phyloP scores from a whole-genome alignment of 202 grass and related monocot genomes.

The Hordeum pubiflorum region DNA sequence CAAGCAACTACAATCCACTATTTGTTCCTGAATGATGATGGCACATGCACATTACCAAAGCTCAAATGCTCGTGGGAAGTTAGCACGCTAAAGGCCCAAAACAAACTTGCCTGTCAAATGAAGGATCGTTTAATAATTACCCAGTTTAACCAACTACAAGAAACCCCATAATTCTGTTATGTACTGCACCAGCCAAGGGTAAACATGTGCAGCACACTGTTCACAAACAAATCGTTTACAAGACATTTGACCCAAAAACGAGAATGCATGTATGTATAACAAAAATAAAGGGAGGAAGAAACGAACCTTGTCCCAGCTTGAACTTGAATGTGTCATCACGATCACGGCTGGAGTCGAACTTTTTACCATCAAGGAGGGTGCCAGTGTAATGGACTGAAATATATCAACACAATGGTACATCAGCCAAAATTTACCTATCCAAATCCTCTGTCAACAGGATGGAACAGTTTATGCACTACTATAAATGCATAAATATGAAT shows the following conservation, averaged over 20 bases:
- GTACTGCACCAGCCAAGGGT: neutral
- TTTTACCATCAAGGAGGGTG: slow-evolving; percentile 62
- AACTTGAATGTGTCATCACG: slow-evolving; percentile 63
- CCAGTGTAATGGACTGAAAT: slow-evolving; percentile 81
- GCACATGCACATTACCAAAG: neutral
- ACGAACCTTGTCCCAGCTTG: slow-evolving; percentile 64
- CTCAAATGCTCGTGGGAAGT: too few species aligned
- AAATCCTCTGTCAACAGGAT: neutral
- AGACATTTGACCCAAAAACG: neutral
- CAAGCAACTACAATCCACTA: neutral
- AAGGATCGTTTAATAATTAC: neutral
- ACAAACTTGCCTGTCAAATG: neutral
- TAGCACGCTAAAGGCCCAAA: neutral
- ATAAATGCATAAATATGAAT: too few species aligned
- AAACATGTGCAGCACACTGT: neutral
- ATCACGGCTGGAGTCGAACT: slow-evolving; percentile 76
- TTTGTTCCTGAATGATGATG: neutral
- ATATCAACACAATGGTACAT: neutral
- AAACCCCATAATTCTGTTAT: neutral
- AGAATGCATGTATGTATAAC: neutral
- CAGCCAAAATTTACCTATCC: neutral
- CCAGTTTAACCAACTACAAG: neutral
- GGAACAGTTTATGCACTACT: too few species aligned
- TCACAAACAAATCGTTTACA: neutral
- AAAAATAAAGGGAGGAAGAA: neutral